Conservation (phyloP, 1,284 basidiomycete species). For the Xerocomus minutiporus region DNA sequence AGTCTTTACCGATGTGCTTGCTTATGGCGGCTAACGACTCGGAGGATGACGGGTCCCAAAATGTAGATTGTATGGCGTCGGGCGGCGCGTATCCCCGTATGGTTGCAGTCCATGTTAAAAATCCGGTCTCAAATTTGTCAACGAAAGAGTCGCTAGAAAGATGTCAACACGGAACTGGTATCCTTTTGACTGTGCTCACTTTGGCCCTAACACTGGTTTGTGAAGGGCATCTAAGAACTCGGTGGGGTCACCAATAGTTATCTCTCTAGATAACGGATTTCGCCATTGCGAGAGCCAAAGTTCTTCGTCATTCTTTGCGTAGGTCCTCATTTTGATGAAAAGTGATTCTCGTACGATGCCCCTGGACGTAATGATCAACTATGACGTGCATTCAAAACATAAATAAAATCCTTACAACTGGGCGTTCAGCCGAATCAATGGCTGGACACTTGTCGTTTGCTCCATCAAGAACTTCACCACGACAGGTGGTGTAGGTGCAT, state of each 20-base stretch:
- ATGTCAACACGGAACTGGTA: conserved; percentile 5
- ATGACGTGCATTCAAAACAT: conserved; percentile 13
- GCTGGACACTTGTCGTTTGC: conserved; percentile 74
- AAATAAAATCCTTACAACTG: conserved; percentile 49
- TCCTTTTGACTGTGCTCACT: conserved; percentile 12
- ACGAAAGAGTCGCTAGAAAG: conserved; percentile 48
- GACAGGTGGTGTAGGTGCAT: conserved; percentile 60
- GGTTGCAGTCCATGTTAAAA: conserved; percentile 75
- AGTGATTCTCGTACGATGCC: conserved; percentile 73
- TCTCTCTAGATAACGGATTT: conserved; percentile 64
- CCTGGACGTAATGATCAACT: conserved; percentile 35
- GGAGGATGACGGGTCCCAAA: conserved; percentile 65
- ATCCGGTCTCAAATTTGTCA: conserved; percentile 83
- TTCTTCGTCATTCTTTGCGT: conserved; percentile 62
- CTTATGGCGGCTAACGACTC: conserved; percentile 59
- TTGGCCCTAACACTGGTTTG: conserved; percentile 36
- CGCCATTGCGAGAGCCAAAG: conserved; percentile 78
- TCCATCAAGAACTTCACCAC: conserved; percentile 68
- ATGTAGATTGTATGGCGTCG: conserved; percentile 39
- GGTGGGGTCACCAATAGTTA: conserved; percentile 48
- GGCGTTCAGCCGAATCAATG: conserved; percentile 70
- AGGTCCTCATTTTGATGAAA: conserved; percentile 83
- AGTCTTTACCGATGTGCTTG: conserved; percentile 49
- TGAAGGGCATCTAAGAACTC: conserved; percentile 46
- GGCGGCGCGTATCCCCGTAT: conserved; percentile 65